Evolutionary conservation across 1,284 basidiomycete genomes (phyloP).

Genomic region (Grifola frondosa): DNA sequence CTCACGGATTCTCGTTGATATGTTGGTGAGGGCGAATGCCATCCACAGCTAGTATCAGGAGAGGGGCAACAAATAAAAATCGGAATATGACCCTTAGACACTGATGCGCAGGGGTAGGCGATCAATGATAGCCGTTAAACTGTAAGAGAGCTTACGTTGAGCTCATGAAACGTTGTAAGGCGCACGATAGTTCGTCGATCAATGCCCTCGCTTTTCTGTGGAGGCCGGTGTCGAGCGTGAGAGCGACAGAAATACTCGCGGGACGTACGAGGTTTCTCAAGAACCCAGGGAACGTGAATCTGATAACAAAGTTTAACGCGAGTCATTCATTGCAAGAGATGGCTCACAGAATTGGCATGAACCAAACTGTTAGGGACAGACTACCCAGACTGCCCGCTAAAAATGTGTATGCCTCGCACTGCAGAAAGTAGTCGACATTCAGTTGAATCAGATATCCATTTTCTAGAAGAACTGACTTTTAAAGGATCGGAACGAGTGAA

Average conservation of each 20-base stretch:
- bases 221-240: neutral
- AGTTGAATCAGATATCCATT: too few relatives aligned
- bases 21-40: constrained; percentile 59
- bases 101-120: constrained; percentile 36
- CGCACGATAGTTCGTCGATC: constrained; percentile 64
- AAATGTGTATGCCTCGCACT: constrained; percentile 72
- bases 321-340: neutral
- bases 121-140: neutral
- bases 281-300: constrained; percentile 67
- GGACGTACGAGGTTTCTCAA: constrained; percentile 53
- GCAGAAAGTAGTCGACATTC: too few relatives aligned
- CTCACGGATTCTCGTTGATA: constrained; percentile 60
- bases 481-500: constrained; percentile 56
- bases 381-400: constrained; percentile 68
- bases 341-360: constrained; percentile 63
- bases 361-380: constrained; percentile 65
- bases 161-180: constrained; percentile 73
- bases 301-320: constrained; percentile 26
- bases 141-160: constrained; percentile 61
- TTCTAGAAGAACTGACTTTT: constrained; percentile 53
- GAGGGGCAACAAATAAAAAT: constrained; percentile 61
- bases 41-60: constrained; percentile 65
- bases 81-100: constrained; percentile 69
- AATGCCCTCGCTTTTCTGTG: constrained; percentile 54
- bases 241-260: neutral